A percentile compares a stretch with the other conserved stretches of the same genome.
Conservation (phyloP, 2,329 filamentous ascomycete species). For the Pyrenophora graminea region DNA sequence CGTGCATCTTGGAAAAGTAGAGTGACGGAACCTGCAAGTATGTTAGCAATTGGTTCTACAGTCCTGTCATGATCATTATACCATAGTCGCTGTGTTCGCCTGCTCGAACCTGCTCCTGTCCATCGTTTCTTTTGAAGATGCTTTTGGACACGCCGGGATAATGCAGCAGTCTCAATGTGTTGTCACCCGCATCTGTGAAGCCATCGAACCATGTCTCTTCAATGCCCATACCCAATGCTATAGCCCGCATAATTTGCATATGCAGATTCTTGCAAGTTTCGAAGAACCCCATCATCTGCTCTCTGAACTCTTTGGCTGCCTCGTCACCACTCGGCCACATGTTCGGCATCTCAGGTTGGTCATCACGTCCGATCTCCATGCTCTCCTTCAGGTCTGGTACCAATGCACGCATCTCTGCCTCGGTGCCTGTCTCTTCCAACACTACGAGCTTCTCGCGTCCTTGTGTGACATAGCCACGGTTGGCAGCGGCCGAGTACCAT, state of each 20-base stretch:
- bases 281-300: conserved; percentile 76
- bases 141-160: conserved; percentile 71
- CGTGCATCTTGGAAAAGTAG: conserved; percentile 57
- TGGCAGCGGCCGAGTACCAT: conserved; percentile 53
- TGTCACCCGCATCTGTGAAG: conserved; percentile 64
- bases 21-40: conserved; percentile 44
- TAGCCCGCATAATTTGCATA: conserved; percentile 78
- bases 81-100: conserved; percentile 76
- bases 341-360: conserved; percentile 69
- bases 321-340: conserved; percentile 69
- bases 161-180: conserved; percentile 70
- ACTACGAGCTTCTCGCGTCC: conserved; percentile 50
- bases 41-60: conserved; percentile 7
- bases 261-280: conserved; percentile 75
- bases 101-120: conserved; percentile 74
- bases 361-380: conserved; percentile 65
- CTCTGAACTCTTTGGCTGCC: conserved; percentile 65
- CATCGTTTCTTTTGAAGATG: conserved; percentile 68
- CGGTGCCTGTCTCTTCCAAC: conserved; percentile 42
- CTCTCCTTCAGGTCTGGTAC: conserved; percentile 59
- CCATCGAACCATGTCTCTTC: conserved; percentile 74
- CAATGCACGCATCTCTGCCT: conserved; percentile 40
- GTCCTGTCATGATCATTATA: conserved; percentile 2
- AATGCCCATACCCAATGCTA: conserved; percentile 79
- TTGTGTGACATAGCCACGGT: conserved; percentile 54